Base-by-base conservation (phyloP, 352 stramenopile species). In the Pythium diclinum region DNA sequence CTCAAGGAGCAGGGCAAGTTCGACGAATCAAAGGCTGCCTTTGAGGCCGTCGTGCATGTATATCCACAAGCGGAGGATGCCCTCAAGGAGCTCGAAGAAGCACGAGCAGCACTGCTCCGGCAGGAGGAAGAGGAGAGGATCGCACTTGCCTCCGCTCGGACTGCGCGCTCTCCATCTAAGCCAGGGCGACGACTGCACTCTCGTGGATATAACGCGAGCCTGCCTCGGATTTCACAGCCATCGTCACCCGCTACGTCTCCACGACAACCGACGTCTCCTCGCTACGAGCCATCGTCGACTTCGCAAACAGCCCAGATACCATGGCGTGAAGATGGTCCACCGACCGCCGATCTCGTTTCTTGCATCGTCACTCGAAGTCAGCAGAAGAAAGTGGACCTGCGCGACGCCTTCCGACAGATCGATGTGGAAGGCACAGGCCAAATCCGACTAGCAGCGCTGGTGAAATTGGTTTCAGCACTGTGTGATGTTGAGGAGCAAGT, bases 11-110 rank as follows among this genome's bases (percentile, higher is more conserved):
- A 63, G 9, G 72, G 68, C 3, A 46, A 61, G 34, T 80, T 88
- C 51, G 75, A 80, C 23, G 73, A 83, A 53, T 79, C 79, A 17
- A 56, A 70, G 13, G 47, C 48, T 16, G 72, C 69, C 10, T 78
- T 84, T 16, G 62, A 87, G 28, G 63, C 63, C 1, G 83, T 86
- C 44, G n/a, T 77, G 14, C 52, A 65, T 19, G 66, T 70, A 21
- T 88, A 91, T 42, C 78, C 82, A 19, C 78, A 84, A 68, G 76
- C 79, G 17, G 48, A 61, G n/a, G 68, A 79, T n/a, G 76, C 78
- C 0, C 58, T 91, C 10, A 65, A 64, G 25, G 68, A 68, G n/a
- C 57, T 89, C 6, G 56, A 77, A 25, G 58, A 69, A 53, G 59
- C 62, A 6, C 34, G 32, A 40, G 59, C 76, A 54, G 47, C 73